phyloP scores from a whole-genome alignment of 352 stramenopile species.

The Phytophthora colocasiae region DNA sequence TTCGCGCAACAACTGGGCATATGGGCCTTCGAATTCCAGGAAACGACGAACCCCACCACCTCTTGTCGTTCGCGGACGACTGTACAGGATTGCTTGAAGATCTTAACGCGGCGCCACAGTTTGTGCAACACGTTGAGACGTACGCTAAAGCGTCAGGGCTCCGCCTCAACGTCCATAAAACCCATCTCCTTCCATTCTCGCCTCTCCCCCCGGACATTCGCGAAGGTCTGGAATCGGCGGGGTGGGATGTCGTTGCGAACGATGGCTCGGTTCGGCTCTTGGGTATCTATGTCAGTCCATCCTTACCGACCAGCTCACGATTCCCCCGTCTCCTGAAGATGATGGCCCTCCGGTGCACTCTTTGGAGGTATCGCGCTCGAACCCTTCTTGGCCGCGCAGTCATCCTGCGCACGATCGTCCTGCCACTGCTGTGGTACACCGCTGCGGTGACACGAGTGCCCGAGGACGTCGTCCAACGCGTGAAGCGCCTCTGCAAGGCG shows the following conservation, averaged over 20 bases:
- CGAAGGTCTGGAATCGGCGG: not conserved
- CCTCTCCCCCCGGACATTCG: not conserved
- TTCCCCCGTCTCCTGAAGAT: not conserved
- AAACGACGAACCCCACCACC: not conserved
- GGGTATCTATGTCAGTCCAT: conserved; percentile 7
- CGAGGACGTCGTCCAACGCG: not conserved
- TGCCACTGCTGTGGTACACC: conserved; percentile 20
- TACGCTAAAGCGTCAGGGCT: conserved; percentile 10
- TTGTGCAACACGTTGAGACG: not conserved
- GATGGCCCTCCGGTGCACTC: conserved; percentile 4
- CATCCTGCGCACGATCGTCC: conserved; percentile 8
- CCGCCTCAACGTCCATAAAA: conserved; percentile 19
- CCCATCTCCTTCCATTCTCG: conserved; percentile 12
- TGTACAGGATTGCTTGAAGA: conserved; percentile 17
- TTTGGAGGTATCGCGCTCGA: conserved; percentile 13
- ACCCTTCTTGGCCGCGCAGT: conserved; percentile 5
- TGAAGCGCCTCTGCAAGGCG: conserved; percentile 2
- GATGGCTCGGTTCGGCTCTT: not conserved
- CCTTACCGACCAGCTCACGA: conserved; percentile 1
- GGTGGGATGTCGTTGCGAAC: conserved; percentile 7
- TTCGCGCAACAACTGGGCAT: not conserved
- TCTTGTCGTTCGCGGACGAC: conserved; percentile 28
- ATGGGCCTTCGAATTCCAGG: not conserved
- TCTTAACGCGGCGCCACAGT: not conserved
- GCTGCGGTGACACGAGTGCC: conserved; percentile 8